phyloP scores from a whole-genome alignment of 345 rosid species.

The Gossypium longicalyx region DNA sequence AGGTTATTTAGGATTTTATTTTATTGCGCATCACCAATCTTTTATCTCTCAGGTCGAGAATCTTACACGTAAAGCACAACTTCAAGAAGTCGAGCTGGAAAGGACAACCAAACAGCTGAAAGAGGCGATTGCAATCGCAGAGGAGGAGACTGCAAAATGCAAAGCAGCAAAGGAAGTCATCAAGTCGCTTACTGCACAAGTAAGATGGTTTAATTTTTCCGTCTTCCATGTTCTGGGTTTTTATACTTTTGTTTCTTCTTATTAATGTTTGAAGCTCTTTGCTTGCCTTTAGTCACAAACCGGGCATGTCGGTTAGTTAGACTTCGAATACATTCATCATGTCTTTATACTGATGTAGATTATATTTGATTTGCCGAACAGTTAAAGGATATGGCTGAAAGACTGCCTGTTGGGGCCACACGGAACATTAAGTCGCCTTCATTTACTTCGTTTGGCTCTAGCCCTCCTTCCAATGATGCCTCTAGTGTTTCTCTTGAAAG shows the following conservation, averaged over 20 bases:
- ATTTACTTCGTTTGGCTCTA: slow-evolving; percentile 51
- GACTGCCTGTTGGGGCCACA: slow-evolving; percentile 63
- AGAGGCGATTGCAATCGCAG: slow-evolving; percentile 81
- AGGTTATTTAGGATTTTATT: slow-evolving; percentile 8
- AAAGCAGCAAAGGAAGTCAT: slow-evolving; percentile 99
- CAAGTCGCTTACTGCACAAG: slow-evolving; percentile 95
- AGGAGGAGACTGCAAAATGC: slow-evolving; percentile 88
- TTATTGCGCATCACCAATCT: slow-evolving; percentile 19
- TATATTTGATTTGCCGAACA: slow-evolving; percentile 25
- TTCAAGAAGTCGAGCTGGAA: slow-evolving; percentile 89
- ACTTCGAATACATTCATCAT: background rate
- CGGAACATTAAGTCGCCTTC: slow-evolving; percentile 49
- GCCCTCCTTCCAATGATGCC: slow-evolving; percentile 46
- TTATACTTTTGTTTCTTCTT: background rate
- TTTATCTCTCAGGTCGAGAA: slow-evolving; percentile 61
- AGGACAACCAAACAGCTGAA: slow-evolving; percentile 80
- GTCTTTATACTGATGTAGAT: slow-evolving; percentile 22
- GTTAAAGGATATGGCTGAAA: slow-evolving; percentile 94
- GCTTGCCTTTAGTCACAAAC: background rate
- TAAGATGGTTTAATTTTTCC: slow-evolving; percentile 31
- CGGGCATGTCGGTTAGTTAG: background rate
- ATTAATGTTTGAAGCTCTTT: background rate
- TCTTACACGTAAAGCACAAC: slow-evolving; percentile 74
- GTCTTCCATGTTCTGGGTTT: background rate
- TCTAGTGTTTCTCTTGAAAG: slow-evolving; percentile 43